Evolutionary conservation across 2,329 filamentous ascomycete genomes (phyloP), one percentile per base, ranked within the genome.

Genomic region (Fusarium subtropicale): DNA sequence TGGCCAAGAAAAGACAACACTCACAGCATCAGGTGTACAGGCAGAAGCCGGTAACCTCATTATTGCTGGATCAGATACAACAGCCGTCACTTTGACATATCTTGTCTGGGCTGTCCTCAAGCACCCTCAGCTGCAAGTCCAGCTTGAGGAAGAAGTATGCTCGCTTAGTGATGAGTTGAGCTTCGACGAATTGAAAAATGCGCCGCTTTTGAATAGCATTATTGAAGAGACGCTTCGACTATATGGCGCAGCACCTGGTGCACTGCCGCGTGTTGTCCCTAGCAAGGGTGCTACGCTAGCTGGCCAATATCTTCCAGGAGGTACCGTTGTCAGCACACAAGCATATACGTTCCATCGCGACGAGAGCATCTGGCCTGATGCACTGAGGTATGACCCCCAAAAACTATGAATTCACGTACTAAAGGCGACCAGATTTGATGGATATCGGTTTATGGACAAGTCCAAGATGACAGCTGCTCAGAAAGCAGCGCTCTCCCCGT

Each of bases 241-340:
- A 0, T 71, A 71, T 11, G 68, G 68, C 0, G 68, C 69, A 2
- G 69, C 68, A 1, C 65, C 65, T 7, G 68, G 65, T 13, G 50
- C 47, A 3, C 24, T 67, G 5, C 68, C 68, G 0, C 51, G 69
- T 0, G 30, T 45, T 1, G 68, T 67, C 1, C 68, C 69, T 1
- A 26, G 30, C 0, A 56, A 56, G 4, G 64, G 66, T 0, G 31
- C 55, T 2, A 44, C 53, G 1, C 18, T 67, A 0, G 39, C 50
- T 1, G 51, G 51, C 0, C 22, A 65, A 12, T 41, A 33, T 2
- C 36, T 71, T 2, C 66, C 67, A 0, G 13, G 33, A 0, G 67
- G 63, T 2, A 60, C 50, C 0, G 44, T 53, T 0, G 68, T 71
- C 11, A 56, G 60, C 5, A 71, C 69, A 1, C 65, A 67, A 12